Evolutionary conservation across 371 early-diverging fungal species (phyloP), one percentile per base, ranked within the genome.

Genomic region (Capillidium rhysosporum): DNA sequence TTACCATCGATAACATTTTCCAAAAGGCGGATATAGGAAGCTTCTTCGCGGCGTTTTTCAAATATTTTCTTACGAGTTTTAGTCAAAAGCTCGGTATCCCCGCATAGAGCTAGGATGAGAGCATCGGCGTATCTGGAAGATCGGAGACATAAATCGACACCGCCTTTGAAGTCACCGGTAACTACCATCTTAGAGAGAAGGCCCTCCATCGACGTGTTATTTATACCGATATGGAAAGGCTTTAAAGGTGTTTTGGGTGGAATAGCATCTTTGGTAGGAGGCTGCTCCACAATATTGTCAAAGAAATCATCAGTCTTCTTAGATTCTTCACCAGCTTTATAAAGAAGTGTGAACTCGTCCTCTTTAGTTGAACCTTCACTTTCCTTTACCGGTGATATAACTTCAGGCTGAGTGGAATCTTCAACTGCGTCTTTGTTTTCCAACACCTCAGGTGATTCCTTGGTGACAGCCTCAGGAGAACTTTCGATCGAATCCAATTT

Each of bases 131-230:
- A 76, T 29, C 86, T 75, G 45, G 87, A 73, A 4, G 79, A 67
- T 23, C 77, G 72, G 31, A 98, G 66, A 59, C 92, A 94, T 20
- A 86, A 66, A 25, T 80, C 67, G 10, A 92, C 92, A 18, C 93
- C 95, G 0, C 84, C 73, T 58, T 84, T 84, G 62, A 90, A 92
- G 64, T 93, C 89, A 52, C 94, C 94, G 29, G 88, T 63, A 2
- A 92, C 71, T 34, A 94, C 65, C 4, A 88, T 75, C 21, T 78
- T 76, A 14, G 88, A 91, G 56, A 96, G 81, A 55, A 86, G 63
- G 24, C 70, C 66, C 58, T 94, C 89, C 12, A 77, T 73, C 30
- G 81, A 85, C 3, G 51, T 25, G 28, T 29, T 16, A 9, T 29
- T 20, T 16, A 14, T 34, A 21, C 18, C 28, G 23, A 51, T 51